These are phyloP conservation scores for Boletus coccyginus DNA, from an alignment of 768 basidiomycete genomes.

Conservation along the genomic window DNA sequence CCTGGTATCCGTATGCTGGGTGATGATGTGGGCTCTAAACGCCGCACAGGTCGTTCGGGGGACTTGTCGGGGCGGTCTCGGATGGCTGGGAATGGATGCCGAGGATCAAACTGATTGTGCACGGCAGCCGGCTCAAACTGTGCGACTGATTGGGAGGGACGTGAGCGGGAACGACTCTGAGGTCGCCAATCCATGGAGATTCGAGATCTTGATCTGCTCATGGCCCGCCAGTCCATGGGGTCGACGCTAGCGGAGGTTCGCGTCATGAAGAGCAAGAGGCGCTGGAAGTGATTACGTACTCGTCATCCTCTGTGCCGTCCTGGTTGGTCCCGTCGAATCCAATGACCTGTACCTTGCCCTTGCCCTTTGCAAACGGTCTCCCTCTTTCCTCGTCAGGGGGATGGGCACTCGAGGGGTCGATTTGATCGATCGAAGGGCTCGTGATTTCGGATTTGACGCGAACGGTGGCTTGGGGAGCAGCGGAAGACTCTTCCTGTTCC, in stretches of 20 bases:
- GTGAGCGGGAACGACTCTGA: slow-evolving; percentile 71
- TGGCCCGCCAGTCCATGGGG: slow-evolving; percentile 91
- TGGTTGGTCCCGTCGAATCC: slow-evolving; percentile 79
- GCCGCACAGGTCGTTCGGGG: slow-evolving; percentile 25
- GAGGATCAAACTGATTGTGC: slow-evolving; percentile 38
- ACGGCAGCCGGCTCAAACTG: slow-evolving; percentile 45
- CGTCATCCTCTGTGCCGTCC: slow-evolving; percentile 68
- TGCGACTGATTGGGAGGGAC: slow-evolving; percentile 57
- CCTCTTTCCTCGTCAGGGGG: slow-evolving; percentile 54
- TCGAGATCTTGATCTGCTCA: slow-evolving; percentile 87
- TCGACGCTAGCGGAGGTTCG: slow-evolving; percentile 39
- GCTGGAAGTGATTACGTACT: slow-evolving; percentile 49
- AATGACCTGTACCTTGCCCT: slow-evolving; percentile 70
- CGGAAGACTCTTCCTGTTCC: slow-evolving; percentile 53
- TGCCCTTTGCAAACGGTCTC: slow-evolving; percentile 76
- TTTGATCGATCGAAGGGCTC: slow-evolving; percentile 1
- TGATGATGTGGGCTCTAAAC: slow-evolving; percentile 24
- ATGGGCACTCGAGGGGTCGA: slow-evolving; percentile 1
- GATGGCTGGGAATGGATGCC: slow-evolving; percentile 43
- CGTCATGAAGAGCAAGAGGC: slow-evolving; percentile 22
- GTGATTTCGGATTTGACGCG: slow-evolving; percentile 24
- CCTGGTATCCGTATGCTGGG: slow-evolving; percentile 40
- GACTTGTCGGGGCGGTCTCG: slow-evolving; percentile 26
- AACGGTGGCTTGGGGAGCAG: neutral
- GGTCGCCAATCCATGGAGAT: slow-evolving; percentile 92